phyloP scores from a whole-genome alignment of 148 eudicot genomes.

The Gaultheria prostrata region DNA sequence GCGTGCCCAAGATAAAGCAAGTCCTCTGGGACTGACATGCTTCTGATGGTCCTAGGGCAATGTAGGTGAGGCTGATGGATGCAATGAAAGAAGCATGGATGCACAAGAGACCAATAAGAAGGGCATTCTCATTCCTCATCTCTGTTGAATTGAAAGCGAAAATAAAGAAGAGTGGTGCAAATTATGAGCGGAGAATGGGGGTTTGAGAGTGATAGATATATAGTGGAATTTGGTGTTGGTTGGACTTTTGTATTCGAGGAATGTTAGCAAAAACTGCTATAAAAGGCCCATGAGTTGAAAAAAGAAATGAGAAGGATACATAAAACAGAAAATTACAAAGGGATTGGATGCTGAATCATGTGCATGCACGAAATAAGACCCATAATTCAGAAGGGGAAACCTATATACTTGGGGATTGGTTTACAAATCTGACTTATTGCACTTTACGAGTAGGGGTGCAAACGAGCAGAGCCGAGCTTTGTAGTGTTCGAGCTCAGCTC shows the following conservation, averaged over 20 bases:
- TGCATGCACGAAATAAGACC: neutral
- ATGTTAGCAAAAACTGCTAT: neutral
- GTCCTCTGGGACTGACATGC: neutral
- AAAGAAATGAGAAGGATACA: neutral
- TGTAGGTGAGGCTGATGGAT: neutral
- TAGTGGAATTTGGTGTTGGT: neutral
- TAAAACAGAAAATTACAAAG: neutral
- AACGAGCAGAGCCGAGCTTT: too few species aligned
- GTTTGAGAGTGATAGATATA: neutral
- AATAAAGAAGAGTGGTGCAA: neutral
- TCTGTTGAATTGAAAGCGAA: slow-evolving; percentile 14
- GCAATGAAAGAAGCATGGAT: slow-evolving; percentile 7
- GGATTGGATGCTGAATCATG: neutral
- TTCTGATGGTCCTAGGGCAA: neutral
- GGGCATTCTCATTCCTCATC: neutral
- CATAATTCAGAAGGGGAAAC: too few species aligned
- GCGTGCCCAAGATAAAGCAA: neutral
- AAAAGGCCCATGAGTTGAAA: neutral
- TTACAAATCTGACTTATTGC: too few species aligned
- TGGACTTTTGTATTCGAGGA: neutral
- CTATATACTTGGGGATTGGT: too few species aligned
- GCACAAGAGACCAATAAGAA: neutral
- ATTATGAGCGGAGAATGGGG: neutral
- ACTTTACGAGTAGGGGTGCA: too few species aligned
- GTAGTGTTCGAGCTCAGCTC: too few species aligned